phyloP scores from a whole-genome alignment of 192 early-diverging fungal species.

The Neocallimastix lanati region DNA sequence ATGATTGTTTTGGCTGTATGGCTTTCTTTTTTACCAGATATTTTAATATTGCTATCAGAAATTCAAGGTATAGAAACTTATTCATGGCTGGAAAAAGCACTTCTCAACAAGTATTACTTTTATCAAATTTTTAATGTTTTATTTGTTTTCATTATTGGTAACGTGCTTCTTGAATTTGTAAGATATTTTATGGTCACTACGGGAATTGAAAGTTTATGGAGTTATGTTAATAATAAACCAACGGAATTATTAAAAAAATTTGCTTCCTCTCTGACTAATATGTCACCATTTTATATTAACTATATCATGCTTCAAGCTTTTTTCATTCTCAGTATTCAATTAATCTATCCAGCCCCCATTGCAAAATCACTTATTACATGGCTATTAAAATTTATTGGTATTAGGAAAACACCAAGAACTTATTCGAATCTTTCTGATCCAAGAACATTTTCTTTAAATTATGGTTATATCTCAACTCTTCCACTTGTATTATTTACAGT shows the following conservation, averaged over 20 bases:
- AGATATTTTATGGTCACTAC: slow-evolving; percentile 10
- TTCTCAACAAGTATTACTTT: slow-evolving; percentile 41
- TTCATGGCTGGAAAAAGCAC: not conserved
- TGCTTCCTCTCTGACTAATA: not conserved
- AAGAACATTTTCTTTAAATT: slow-evolving; percentile 30
- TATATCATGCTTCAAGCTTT: slow-evolving; percentile 54
- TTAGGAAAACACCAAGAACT: slow-evolving; percentile 58
- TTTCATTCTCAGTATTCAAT: slow-evolving; percentile 43
- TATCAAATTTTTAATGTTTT: slow-evolving; percentile 61
- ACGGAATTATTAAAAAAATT: not conserved
- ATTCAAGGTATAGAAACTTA: not conserved
- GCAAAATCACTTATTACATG: slow-evolving; percentile 21
- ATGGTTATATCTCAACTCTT: slow-evolving; percentile 47
- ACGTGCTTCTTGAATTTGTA: slow-evolving; percentile 40
- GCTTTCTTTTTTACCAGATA: slow-evolving; percentile 45
- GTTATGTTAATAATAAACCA: slow-evolving; percentile 18
- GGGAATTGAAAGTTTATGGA: slow-evolving; percentile 10
- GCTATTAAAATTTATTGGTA: slow-evolving; percentile 23
- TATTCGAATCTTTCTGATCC: slow-evolving; percentile 54
- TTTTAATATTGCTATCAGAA: slow-evolving; percentile 18
- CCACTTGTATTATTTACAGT: slow-evolving; percentile 55
- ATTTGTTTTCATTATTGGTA: slow-evolving; percentile 51
- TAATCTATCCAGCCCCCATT: slow-evolving; percentile 39
- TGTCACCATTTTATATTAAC: slow-evolving; percentile 62
- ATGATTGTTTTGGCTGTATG: slow-evolving; percentile 48